Evolutionary conservation across 176 grass and related monocot species (phyloP).

Genomic region (Oryza punctata): DNA sequence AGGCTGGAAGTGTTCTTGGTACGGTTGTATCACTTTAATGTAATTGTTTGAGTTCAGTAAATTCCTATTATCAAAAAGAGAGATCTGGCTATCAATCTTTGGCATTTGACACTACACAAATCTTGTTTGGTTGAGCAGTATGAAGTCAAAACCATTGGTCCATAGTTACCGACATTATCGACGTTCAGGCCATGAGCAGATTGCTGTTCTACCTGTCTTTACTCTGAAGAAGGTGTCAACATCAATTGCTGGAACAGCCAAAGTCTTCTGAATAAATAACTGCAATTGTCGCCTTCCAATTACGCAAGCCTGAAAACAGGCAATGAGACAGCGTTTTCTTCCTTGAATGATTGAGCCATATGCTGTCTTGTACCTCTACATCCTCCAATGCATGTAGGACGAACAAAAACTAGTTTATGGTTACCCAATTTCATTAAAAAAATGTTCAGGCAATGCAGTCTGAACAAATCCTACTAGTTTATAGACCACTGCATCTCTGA

Average conservation of each 20-base stretch:
- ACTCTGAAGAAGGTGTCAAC: background rate
- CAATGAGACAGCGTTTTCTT: background rate
- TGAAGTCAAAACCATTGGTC: background rate
- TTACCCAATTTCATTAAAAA: background rate
- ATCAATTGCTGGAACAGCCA: background rate
- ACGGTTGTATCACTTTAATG: no score
- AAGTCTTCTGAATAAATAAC: conserved; percentile 1
- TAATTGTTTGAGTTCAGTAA: no score
- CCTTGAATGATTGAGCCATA: background rate
- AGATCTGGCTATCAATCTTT: no score
- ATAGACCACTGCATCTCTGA: background rate
- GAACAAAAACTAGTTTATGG: background rate
- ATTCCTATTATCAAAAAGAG: no score
- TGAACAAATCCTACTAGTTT: background rate
- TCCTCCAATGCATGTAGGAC: background rate
- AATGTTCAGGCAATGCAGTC: background rate
- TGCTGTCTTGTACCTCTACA: background rate
- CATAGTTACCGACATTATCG: background rate
- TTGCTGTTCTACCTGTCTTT: background rate
- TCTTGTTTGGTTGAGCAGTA: background rate
- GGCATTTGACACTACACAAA: background rate
- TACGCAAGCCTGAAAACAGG: background rate
- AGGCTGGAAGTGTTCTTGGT: no score
- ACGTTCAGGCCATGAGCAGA: background rate
- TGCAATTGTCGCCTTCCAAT: background rate